Conservation (phyloP, 1,284 basidiomycete genomes). For the Spongispora temasekensis region DNA sequence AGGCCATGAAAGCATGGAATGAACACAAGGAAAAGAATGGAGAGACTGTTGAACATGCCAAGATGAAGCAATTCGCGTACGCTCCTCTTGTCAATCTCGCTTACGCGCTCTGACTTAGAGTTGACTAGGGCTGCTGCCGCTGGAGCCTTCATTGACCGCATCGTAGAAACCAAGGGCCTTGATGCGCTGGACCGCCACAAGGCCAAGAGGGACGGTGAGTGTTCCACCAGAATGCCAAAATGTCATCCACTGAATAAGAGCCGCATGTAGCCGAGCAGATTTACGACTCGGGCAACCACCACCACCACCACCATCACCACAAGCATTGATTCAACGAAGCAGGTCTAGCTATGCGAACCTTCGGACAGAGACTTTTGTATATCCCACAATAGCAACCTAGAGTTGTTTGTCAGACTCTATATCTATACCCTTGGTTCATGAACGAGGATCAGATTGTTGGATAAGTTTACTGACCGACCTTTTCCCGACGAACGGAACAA, state of each 20-base stretch:
- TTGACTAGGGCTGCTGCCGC: conserved; percentile 32
- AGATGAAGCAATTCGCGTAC: conserved; percentile 26
- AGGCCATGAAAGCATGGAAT: conserved; percentile 33
- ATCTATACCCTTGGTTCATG: not conserved
- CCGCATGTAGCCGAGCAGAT: conserved; percentile 7
- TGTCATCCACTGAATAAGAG: conserved; percentile 1
- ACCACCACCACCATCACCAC: conserved; percentile 1
- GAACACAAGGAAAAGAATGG: conserved; percentile 21
- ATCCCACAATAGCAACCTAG: not conserved
- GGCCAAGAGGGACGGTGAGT: conserved; percentile 38
- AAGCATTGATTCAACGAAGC: not conserved
- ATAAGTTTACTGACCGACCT: too few species aligned
- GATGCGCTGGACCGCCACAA: conserved; percentile 38
- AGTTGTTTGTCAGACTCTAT: not conserved
- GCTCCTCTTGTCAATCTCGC: conserved; percentile 1
- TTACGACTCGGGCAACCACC: not conserved
- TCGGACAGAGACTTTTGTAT: conserved; percentile 3
- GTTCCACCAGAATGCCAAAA: not conserved
- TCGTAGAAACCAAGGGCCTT: conserved; percentile 55
- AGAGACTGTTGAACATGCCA: conserved; percentile 13
- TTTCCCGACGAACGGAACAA: too few species aligned
- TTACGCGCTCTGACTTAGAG: not conserved
- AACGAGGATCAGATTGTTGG: too few species aligned
- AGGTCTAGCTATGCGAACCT: not conserved
- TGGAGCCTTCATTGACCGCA: conserved; percentile 47